phyloP scores from a whole-genome alignment of 805 yeast species.

The Komagataella ulmi region DNA sequence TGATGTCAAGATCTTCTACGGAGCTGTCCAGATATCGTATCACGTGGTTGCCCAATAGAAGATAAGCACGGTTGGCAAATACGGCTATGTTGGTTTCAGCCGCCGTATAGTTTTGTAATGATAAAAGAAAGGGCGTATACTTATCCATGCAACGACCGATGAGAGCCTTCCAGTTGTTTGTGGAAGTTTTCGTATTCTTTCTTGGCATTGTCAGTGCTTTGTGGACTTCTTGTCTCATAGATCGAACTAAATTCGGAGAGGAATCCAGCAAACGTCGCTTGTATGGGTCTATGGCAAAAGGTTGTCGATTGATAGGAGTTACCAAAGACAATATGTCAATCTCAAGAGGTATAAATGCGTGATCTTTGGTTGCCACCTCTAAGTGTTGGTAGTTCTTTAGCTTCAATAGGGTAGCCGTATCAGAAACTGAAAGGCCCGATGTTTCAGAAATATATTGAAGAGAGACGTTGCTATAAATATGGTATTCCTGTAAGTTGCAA shows the following conservation, averaged over 20 bases:
- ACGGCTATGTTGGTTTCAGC: background rate
- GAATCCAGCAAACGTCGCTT: background rate
- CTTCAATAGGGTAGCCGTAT: background rate
- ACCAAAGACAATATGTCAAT: background rate
- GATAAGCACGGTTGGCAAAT: background rate
- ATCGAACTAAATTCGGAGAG: background rate
- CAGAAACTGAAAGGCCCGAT: background rate
- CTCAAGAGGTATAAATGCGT: background rate
- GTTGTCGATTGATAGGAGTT: background rate
- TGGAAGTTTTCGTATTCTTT: background rate
- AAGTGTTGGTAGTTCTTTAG: background rate
- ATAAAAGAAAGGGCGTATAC: background rate
- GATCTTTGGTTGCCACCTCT: background rate
- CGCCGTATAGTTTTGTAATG: background rate
- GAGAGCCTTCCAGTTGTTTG: background rate
- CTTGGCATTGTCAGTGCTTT: background rate
- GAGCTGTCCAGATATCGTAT: background rate
- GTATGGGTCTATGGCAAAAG: background rate
- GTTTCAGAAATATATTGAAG: background rate
- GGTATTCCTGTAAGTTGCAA: background rate
- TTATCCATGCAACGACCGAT: background rate
- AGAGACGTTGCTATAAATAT: background rate
- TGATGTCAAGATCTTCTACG: background rate
- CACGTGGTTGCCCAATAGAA: background rate
- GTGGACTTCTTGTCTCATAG: background rate